Evolutionary conservation across 225 moss, liverwort and hornwort species (phyloP).

Genomic region (Physcomitrellopsis africana): DNA sequence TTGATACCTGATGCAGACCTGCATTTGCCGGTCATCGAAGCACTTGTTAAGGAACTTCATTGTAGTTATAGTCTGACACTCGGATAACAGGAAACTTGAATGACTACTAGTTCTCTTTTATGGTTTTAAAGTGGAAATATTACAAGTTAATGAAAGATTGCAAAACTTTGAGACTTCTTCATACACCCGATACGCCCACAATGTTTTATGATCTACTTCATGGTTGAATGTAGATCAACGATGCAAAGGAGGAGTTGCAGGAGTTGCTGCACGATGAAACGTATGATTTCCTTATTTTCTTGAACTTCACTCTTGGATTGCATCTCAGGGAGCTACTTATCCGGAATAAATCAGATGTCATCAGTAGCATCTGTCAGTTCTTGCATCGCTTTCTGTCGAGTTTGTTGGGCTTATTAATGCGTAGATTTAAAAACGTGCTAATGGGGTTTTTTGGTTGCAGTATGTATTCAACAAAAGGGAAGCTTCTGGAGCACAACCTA

Average conservation of each 20-base stretch:
- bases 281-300: slow-evolving; percentile 37
- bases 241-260: slow-evolving; percentile 79
- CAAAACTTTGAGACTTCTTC: background rate
- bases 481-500: slow-evolving; percentile 91
- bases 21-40: background rate
- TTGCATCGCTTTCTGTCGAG: background rate
- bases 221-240: slow-evolving; percentile 75
- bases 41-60: background rate
- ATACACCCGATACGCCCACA: background rate
- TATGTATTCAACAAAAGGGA: slow-evolving; percentile 88
- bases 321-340: background rate
- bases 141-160: background rate
- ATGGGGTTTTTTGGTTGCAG: slow-evolving; percentile 42
- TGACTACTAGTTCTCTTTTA: background rate
- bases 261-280: slow-evolving; percentile 86
- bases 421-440: slow-evolving; percentile 12
- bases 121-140: background rate
- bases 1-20: background rate
- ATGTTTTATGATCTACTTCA: slow-evolving; percentile 5
- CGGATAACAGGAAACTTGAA: background rate
- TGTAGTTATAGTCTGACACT: background rate
- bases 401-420: background rate
- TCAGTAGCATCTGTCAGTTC: background rate
- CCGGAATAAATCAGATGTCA: background rate
- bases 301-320: background rate